Conservation (phyloP, 495 filamentous ascomycete species). For the Bathelium albidoporum region DNA sequence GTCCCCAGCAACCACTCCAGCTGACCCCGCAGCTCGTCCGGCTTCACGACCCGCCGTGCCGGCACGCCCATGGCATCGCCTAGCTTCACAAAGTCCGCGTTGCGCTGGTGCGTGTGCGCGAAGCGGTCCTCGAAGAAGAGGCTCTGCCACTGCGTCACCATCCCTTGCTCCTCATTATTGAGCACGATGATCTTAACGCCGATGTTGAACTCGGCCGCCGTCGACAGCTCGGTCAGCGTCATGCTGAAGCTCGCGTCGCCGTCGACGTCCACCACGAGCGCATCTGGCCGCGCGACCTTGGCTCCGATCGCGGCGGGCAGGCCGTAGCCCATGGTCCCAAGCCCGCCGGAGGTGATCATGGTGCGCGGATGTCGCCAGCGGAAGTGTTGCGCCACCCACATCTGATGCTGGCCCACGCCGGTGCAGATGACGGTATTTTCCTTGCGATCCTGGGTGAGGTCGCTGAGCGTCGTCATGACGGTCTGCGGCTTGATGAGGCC, state of each 20-base stretch:
- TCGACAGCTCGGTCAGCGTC: slow-evolving; percentile 88
- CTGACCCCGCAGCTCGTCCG: slow-evolving; percentile 65
- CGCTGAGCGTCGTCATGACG: slow-evolving; percentile 71
- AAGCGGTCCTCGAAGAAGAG: slow-evolving; percentile 90
- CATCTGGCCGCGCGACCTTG: slow-evolving; percentile 78
- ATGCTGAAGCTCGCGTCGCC: slow-evolving; percentile 96
- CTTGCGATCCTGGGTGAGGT: slow-evolving; percentile 62
- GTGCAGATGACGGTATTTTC: slow-evolving; percentile 76
- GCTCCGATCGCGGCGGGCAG: slow-evolving; percentile 89
- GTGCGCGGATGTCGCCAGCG: slow-evolving; percentile 78
- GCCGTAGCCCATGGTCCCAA: slow-evolving; percentile 93
- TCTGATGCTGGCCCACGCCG: slow-evolving; percentile 92
- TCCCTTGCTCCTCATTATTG: slow-evolving; percentile 95
- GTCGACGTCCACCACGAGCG: slow-evolving; percentile 86
- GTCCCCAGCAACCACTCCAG: slow-evolving; percentile 80
- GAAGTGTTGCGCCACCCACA: slow-evolving; percentile 95
- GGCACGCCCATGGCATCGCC: slow-evolving; percentile 47
- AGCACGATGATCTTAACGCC: slow-evolving; percentile 83
- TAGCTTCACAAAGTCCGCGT: slow-evolving; percentile 87
- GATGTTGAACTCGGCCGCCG: slow-evolving; percentile 83
- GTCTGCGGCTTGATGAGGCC: slow-evolving; percentile 82
- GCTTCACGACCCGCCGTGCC: slow-evolving; percentile 57
- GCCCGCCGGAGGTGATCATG: slow-evolving; percentile 83
- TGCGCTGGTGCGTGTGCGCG: slow-evolving; percentile 82
- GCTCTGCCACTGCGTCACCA: slow-evolving; percentile 95